phyloP scores from a whole-genome alignment of 306 rosid genomes.

The Malus fusca region DNA sequence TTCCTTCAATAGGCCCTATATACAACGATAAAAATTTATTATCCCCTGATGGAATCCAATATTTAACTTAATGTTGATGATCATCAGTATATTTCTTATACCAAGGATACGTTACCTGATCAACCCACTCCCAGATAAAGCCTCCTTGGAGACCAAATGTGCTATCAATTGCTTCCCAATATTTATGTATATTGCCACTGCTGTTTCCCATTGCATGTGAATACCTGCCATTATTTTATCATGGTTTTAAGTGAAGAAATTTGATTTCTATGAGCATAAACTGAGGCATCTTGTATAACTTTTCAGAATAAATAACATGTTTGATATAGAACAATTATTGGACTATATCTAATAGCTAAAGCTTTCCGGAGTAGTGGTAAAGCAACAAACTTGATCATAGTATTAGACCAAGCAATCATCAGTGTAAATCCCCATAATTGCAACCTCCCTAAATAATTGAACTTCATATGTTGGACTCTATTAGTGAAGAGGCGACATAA shows the following conservation, averaged over 20 bases:
- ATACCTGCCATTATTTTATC: constrained; percentile 52
- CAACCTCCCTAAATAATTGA: background rate
- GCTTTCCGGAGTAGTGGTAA: background rate
- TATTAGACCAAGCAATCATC: too few relatives aligned
- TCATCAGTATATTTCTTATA: constrained; percentile 1
- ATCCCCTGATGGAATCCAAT: background rate
- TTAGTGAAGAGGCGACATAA: background rate
- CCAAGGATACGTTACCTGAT: constrained; percentile 45
- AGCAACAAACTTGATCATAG: background rate
- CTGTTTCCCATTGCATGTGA: constrained; percentile 98
- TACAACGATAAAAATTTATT: constrained; percentile 2
- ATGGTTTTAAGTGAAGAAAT: background rate
- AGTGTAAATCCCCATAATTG: background rate
- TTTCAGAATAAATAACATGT: background rate
- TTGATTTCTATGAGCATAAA: background rate
- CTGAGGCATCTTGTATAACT: background rate
- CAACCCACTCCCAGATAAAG: constrained; percentile 99
- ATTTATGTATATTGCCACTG: constrained; percentile 72
- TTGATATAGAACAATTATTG: background rate
- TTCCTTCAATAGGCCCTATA: constrained; percentile 61
- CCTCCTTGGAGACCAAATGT: constrained; percentile 99
- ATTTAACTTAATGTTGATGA: constrained; percentile 6
- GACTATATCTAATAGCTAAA: background rate
- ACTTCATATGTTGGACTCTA: background rate
- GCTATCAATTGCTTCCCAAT: constrained; percentile 94